These are phyloP conservation scores for Myotisia sp. DNA, from an alignment of 2,329 filamentous ascomycete species.

Conservation along the genomic window DNA sequence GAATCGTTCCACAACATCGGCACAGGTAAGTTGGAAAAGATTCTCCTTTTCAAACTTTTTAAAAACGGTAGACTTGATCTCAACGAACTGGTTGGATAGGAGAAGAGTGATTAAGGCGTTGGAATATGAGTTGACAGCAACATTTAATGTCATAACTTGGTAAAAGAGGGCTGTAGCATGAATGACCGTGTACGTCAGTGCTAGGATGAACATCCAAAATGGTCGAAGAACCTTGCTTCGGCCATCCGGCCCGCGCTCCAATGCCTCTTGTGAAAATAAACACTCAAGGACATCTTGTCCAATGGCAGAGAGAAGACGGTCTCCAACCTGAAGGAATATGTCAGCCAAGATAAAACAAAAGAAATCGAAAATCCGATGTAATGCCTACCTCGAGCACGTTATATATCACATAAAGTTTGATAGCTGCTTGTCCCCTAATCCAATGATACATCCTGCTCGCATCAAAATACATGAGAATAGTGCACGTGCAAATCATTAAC, in stretches of 20 bases:
- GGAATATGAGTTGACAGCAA: slow-evolving; percentile 96
- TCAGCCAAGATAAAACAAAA: neutral
- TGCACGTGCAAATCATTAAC: slow-evolving; percentile 72
- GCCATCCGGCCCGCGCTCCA: slow-evolving; percentile 74
- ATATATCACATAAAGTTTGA: slow-evolving; percentile 98
- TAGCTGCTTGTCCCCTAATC: slow-evolving; percentile 87
- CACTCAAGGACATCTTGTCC: slow-evolving; percentile 96
- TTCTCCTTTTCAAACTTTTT: slow-evolving; percentile 99
- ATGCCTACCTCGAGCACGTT: slow-evolving; percentile 67
- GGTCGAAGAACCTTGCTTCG: slow-evolving; percentile 82
- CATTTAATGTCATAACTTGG: slow-evolving; percentile 93
- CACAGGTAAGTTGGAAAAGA: slow-evolving; percentile 87
- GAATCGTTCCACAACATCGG: slow-evolving; percentile 91
- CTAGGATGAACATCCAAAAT: slow-evolving; percentile 78
- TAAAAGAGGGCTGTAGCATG: slow-evolving; percentile 87
- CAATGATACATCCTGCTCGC: slow-evolving; percentile 97
- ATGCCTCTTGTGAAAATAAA: slow-evolving; percentile 79
- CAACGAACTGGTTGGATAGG: slow-evolving; percentile 95
- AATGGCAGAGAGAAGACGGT: slow-evolving; percentile 76
- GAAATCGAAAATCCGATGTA: neutral
- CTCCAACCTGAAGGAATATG: slow-evolving; percentile 45
- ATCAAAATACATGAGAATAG: slow-evolving; percentile 77
- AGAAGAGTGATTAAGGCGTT: slow-evolving; percentile 86
- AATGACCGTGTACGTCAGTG: slow-evolving; percentile 72
- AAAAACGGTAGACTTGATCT: slow-evolving; percentile 97